Evolutionary conservation across 768 basidiomycete species (phyloP).

Genomic region (Boletus rufocinnamomeus): DNA sequence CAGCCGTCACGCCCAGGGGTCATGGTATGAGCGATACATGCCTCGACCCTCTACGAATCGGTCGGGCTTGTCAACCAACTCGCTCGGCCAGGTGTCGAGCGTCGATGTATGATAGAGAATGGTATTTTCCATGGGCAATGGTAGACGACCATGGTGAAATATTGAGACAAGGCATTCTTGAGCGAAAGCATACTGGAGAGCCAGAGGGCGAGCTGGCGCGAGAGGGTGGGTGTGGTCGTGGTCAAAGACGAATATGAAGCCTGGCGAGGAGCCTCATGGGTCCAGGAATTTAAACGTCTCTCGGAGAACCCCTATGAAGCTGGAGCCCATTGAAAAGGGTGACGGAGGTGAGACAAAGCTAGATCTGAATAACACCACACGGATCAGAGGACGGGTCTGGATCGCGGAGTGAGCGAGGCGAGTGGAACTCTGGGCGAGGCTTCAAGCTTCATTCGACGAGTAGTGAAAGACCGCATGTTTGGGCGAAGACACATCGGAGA

Average conservation of each 20-base stretch:
- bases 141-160: conserved; percentile 14
- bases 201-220: background rate
- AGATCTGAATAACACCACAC: background rate
- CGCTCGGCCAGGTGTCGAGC: conserved; percentile 14
- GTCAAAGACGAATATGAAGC: background rate
- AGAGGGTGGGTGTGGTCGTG: background rate
- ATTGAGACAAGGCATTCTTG: conserved; percentile 1
- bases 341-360: background rate
- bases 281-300: background rate
- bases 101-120: conserved; percentile 11
- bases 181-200: background rate
- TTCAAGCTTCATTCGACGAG: background rate
- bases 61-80: conserved; percentile 2
- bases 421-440: background rate
- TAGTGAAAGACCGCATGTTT: background rate
- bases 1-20: background rate
- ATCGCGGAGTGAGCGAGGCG: background rate
- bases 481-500: background rate
- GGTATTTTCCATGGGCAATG: background rate
- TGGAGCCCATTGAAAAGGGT: background rate
- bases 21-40: conserved; percentile 11
- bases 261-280: background rate
- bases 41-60: conserved; percentile 14
- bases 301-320: background rate
- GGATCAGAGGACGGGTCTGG: background rate